These are phyloP conservation scores for Amaranthus cruentus DNA, from an alignment of 148 eudicot genomes.

Conservation along the genomic window DNA sequence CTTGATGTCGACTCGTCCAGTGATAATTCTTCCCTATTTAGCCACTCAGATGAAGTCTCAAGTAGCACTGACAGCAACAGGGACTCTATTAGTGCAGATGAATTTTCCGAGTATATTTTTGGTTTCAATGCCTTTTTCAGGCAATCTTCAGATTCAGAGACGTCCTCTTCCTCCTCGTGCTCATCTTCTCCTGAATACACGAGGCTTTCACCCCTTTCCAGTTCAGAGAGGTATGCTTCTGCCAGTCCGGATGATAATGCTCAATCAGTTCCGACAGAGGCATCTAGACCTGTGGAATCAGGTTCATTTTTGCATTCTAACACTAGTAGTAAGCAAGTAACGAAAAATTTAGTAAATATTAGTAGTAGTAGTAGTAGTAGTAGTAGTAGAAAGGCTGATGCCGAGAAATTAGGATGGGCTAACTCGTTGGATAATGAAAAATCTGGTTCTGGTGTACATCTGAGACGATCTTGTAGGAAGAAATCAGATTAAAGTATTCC, in stretches of 20 bases:
- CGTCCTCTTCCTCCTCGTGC: constrained; percentile 54
- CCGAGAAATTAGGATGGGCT: constrained; percentile 32
- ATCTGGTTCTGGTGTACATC: constrained; percentile 35
- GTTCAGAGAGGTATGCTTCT: constrained; percentile 40
- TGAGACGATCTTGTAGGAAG: constrained; percentile 30
- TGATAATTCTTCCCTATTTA: constrained; percentile 52
- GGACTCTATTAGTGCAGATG: constrained; percentile 51
- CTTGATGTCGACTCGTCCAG: constrained; percentile 52
- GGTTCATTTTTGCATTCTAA: constrained; percentile 41
- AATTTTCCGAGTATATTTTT: constrained; percentile 34
- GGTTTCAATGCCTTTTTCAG: constrained; percentile 29
- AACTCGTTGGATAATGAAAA: constrained; percentile 33
- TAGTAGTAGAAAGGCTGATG: constrained; percentile 34
- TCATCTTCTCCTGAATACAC: constrained; percentile 41
- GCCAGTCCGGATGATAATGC: constrained; percentile 22
- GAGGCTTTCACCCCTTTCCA: constrained; percentile 42
- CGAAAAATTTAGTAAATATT: constrained; percentile 34
- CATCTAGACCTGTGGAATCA: constrained; percentile 10
- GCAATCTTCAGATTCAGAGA: constrained; percentile 43
- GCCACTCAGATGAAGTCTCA: constrained; percentile 51
- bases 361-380: constrained; percentile 39
- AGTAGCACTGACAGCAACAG: constrained; percentile 46
- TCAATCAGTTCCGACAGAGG: not conserved
- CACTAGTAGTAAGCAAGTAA: constrained; percentile 30
- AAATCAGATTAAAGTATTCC: constrained; percentile 18